Evolutionary conservation across 345 rosid species (phyloP), one percentile per base, ranked within the genome.

Genomic region (Linum trigynum): DNA sequence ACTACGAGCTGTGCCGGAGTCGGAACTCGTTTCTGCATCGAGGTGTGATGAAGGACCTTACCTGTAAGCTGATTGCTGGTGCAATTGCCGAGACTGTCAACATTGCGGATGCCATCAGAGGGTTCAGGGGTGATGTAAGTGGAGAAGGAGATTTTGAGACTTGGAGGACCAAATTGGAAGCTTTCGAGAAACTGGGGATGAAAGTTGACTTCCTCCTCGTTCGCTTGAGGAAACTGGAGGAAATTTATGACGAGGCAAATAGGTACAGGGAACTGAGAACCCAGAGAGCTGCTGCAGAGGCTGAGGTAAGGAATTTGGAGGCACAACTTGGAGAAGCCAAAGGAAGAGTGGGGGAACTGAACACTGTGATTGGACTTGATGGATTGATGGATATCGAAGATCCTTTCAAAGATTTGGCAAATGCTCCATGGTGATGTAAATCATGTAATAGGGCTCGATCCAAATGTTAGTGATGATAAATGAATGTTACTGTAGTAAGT

Each of bases 101-200:
- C 68, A 74, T 83, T 37, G 77, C 88, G 0, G 83, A 79, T 67
- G 80, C 78, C 51, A 74, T 83, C 39, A 73, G 75, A 75, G 32
- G 72, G 38, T 71, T 77, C 38, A 79, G 57, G 61, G 69, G 76
- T 48, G 14, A 2, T 60, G 57, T 76, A 42, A 71, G 73, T 59
- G 69, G 77, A 4, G 43, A 32, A 12, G 67, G 76, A 53, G 75
- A 77, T 66, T 83, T 73, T 17, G 62, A 57, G 36, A 66, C 66
- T 16, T 81, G 85, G 88, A 75, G 71, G 60, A 75, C 64, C 63
- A 83, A 80, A 38, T 69, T 83, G 69, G 79, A 81, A 69, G 83
- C 82, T 14, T 81, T 83, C 63, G 80, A 72, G 77, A 69, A 77
- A 68, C 67, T 81, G 69, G 83, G 88, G 56, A 83, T 72, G 77